Conservation (phyloP, 257 asterid species). For the Orobanche coerulescens region DNA sequence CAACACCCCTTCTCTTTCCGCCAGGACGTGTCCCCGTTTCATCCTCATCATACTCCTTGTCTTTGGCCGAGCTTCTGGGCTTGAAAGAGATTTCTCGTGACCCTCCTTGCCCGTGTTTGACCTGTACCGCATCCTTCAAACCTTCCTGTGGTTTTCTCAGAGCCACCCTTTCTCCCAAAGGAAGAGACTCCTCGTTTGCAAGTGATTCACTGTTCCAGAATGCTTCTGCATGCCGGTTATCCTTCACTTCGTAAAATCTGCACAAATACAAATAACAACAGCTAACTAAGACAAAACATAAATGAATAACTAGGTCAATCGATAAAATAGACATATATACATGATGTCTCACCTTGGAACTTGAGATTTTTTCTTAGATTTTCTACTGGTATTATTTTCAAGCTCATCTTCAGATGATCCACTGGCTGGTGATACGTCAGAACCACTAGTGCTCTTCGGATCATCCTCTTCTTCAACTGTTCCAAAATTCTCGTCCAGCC, state of each 20-base stretch:
- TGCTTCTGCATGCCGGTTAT: slow-evolving; percentile 84
- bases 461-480: slow-evolving; percentile 52
- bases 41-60: slow-evolving; percentile 53
- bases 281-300: background rate
- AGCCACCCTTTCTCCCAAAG: slow-evolving; percentile 76
- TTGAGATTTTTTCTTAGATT: slow-evolving; percentile 36
- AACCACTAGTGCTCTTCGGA: slow-evolving; percentile 41
- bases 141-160: slow-evolving; percentile 20
- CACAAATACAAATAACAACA: background rate
- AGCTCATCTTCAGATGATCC: slow-evolving; percentile 48
- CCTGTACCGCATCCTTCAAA: slow-evolving; percentile 30
- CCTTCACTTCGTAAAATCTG: slow-evolving; percentile 91
- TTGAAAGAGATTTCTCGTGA: slow-evolving; percentile 75
- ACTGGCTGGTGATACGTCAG: slow-evolving; percentile 41
- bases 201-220: slow-evolving; percentile 57
- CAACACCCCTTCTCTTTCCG: slow-evolving; percentile 63
- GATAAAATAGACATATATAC: background rate
- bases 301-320: background rate
- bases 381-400: slow-evolving; percentile 20
- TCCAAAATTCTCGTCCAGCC: slow-evolving; percentile 81
- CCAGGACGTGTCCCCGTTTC: slow-evolving; percentile 35
- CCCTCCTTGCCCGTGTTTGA: slow-evolving; percentile 78
- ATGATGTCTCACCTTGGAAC: slow-evolving; percentile 51
- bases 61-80: slow-evolving; percentile 50
- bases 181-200: slow-evolving; percentile 67